A percentile compares a stretch with the other conserved stretches of the same genome.
Conservation (phyloP, 495 filamentous ascomycete species). For the Neurospora terricola region DNA sequence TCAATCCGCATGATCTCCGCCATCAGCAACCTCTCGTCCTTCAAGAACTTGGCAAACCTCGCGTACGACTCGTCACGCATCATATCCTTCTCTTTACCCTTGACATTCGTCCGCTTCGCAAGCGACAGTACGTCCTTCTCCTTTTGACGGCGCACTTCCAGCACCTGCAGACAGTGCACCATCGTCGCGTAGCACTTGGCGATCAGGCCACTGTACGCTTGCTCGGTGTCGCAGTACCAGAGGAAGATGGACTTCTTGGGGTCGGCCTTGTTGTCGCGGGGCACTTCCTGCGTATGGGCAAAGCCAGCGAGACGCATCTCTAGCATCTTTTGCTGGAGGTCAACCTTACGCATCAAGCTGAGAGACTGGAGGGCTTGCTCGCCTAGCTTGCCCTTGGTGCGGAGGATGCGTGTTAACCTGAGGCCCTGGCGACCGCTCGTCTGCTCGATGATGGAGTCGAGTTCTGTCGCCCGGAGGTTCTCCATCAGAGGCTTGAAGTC, state of each 20-base stretch:
- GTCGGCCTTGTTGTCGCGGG: conserved; percentile 66
- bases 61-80: conserved; percentile 58
- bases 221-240: conserved; percentile 77
- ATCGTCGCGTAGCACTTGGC: conserved; percentile 80
- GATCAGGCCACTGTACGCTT: conserved; percentile 52
- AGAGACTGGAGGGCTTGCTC: conserved; percentile 72
- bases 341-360: conserved; percentile 66
- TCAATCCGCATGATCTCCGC: conserved; percentile 71
- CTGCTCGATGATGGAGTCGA: conserved; percentile 67
- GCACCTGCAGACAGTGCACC: conserved; percentile 70
- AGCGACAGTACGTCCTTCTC: conserved; percentile 61
- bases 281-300: conserved; percentile 85
- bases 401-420: conserved; percentile 70
- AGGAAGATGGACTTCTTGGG: conserved; percentile 74
- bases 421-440: conserved; percentile 65
- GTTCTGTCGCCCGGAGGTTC: conserved; percentile 57
- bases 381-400: conserved; percentile 79
- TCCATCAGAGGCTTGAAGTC: conserved; percentile 62
- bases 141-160: conserved; percentile 58
- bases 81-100: conserved; percentile 67
- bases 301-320: conserved; percentile 75
- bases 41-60: conserved; percentile 55
- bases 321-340: conserved; percentile 69
- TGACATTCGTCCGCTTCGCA: conserved; percentile 71
- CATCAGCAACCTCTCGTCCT: conserved; percentile 64